Base-by-base conservation (phyloP, 2,329 filamentous ascomycete species). In the Exserohilum rostratum region DNA sequence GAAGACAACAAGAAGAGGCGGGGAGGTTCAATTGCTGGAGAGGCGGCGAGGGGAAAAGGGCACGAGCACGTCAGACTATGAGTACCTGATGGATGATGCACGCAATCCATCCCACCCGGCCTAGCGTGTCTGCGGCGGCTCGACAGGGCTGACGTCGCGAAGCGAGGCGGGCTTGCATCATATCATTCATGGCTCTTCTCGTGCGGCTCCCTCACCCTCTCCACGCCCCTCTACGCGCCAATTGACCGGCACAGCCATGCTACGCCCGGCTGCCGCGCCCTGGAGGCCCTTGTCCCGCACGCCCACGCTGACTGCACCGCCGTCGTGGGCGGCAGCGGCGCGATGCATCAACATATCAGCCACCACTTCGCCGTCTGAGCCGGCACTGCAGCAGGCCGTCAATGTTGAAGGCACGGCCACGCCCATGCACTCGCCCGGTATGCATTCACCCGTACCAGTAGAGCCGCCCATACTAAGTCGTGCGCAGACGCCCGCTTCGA, bases 401-500 rank as follows among this genome's bases (percentile, higher is more conserved):
- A 57, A 50, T 51, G 57, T 65, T 27, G 63, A 64, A 44, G 58
- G 67, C 13, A 50, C 64, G 13, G 46, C 67, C 18, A 59, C 60
- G 13, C 60, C 67, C 3, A 55, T 60, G 11, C 62, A 66, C 15
- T 66, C 69, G 43, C 71, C 71, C 58, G 71, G 71, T 72, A 67
- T 13, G 9, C 9, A 10, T 30, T 11, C 27, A 9, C 30, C 39
- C 29, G 10, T 43, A 25, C 10, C 27, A 12, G 18, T 35, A 17
- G 34, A 25, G 22, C 12, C 12, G 39, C 25, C 39, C 25, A 25
- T 43, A 25, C 39, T 43, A 43, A 17, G 31, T 13, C 29, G 46
- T 22, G 38, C 27, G 49, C 65, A 97, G 95, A 98, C 84, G 95
- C 95, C 50, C 87, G 88, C 53, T 99, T 99, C 76, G 91, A 98